These are phyloP conservation scores for Lachancea mirantina DNA, from an alignment of 805 yeast species.

Conservation along the genomic window DNA sequence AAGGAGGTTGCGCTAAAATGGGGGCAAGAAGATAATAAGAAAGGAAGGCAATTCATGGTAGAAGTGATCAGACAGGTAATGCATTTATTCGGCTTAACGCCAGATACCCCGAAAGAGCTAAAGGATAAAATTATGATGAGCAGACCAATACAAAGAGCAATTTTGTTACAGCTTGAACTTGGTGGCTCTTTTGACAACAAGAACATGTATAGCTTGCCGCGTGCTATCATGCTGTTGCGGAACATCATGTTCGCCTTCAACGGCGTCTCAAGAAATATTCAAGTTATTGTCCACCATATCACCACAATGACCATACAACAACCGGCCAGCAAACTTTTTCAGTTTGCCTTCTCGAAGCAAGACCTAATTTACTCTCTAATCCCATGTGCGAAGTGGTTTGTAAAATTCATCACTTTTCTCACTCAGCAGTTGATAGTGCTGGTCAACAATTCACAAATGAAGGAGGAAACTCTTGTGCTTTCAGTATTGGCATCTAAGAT, in stretches of 20 bases:
- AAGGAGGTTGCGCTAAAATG: constrained; percentile 23
- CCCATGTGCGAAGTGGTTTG: constrained; percentile 83
- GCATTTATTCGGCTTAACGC: constrained; percentile 30
- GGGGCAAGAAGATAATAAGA: constrained; percentile 14
- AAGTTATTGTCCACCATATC: constrained; percentile 21
- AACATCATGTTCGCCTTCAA: constrained; percentile 31
- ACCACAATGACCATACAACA: constrained; percentile 36
- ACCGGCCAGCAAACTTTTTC: constrained; percentile 41
- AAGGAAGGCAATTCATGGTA: constrained; percentile 26
- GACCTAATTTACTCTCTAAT: constrained; percentile 56
- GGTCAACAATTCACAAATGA: constrained; percentile 19
- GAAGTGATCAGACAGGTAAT: constrained; percentile 22
- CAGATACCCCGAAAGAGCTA: constrained; percentile 31
- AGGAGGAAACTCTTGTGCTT: constrained; percentile 39
- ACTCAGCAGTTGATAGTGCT: constrained; percentile 65
- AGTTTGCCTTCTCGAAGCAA: constrained; percentile 50
- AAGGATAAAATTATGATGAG: constrained; percentile 32
- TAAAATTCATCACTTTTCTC: constrained; percentile 65
- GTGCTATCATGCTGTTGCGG: constrained; percentile 25
- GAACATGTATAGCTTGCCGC: constrained; percentile 28
- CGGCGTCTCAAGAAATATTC: constrained; percentile 30
- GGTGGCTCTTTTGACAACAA: constrained; percentile 24
- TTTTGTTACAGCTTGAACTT: constrained; percentile 30
- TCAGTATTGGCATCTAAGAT: constrained; percentile 62
- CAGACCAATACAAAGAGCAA: constrained; percentile 31